Evolutionary conservation across 768 basidiomycete species (phyloP).

Genomic region (Xerocomus brunneocitrinus): DNA sequence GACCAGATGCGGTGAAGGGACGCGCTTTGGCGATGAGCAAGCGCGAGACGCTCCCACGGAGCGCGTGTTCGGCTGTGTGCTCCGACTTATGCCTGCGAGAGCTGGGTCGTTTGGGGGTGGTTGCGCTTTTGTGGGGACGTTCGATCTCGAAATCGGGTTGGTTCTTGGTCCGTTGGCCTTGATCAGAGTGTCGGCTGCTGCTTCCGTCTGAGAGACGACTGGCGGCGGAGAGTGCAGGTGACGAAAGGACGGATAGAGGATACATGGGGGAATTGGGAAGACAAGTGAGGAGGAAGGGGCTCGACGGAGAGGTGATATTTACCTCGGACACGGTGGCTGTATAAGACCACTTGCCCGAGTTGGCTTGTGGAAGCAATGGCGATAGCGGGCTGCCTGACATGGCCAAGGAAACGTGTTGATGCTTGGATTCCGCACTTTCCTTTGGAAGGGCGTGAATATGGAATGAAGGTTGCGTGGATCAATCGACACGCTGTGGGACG

Average conservation of each 20-base stretch:
- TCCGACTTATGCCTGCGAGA: conserved; percentile 36
- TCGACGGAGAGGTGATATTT: conserved; percentile 24
- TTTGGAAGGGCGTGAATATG: conserved; percentile 25
- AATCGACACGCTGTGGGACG: conserved; percentile 18
- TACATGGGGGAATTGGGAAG: conserved; percentile 20
- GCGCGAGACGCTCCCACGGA: conserved; percentile 50
- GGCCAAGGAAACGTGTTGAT: conserved; percentile 34
- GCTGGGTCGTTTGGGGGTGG: conserved; percentile 29
- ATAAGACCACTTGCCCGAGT: conserved; percentile 29
- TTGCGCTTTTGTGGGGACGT: conserved; percentile 38
- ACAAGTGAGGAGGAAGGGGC: conserved; percentile 9
- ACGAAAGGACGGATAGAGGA: conserved; percentile 28
- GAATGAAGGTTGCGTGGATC: conserved; percentile 29
- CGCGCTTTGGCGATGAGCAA: conserved; percentile 56
- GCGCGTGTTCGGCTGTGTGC: conserved; percentile 49
- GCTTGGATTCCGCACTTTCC: conserved; percentile 12
- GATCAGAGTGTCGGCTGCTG: conserved; percentile 32
- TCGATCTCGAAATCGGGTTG: conserved; percentile 65
- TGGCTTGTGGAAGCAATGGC: conserved; percentile 26
- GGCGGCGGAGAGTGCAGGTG: conserved; percentile 29
- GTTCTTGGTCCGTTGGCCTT: conserved; percentile 37
- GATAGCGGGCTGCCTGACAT: conserved; percentile 29
- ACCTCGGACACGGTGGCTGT: conserved; percentile 32
- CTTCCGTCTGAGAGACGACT: conserved; percentile 40
- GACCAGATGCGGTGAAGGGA: conserved; percentile 62